Evolutionary conservation across 2,329 filamentous ascomycete species (phyloP), one percentile per base, ranked within the genome.

Genomic region (Diaporthe vaccinii): DNA sequence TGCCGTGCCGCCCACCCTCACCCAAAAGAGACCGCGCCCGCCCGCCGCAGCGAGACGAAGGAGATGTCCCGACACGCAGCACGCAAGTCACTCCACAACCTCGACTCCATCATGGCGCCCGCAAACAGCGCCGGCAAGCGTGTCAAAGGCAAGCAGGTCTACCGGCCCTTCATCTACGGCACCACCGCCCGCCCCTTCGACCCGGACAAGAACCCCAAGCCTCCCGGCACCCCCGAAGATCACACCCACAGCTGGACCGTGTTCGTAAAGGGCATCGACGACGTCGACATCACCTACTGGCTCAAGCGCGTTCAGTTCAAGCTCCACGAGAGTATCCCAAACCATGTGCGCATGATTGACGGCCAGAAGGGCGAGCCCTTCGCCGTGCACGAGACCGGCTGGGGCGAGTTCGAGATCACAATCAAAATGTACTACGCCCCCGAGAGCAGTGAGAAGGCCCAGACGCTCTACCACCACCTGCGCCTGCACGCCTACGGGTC

Each of bases 211-310:
- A 94, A 95, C 81, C 94, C 95, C 73, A 93, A 94, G 81, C 94
- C 95, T 2, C 87, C 92, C 31, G 90, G 92, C 82, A 91, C 95
- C 5, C 95, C 96, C 34, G 90, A 94, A 77, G 96, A 98, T 84
- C 97, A 99, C 87, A 98, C 96, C 44, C 97, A 98, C 87, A 95
- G 94, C 77, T 99, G 97, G 97, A 93, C 94, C 81, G 95, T 98
- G 78, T 98, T 97, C 84, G 95, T 99, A 75, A 94, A 94, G 82
- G 95, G 96, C 62, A 89, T 98, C 72, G 95, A 98, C 80, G 94
- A 95, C 83, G 94, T 95, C 76, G 95, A 98, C 82, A 93, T 98
- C 78, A 95, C 94, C 39, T 97, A 98, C 84, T 99, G 97, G 95
- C 89, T 98, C 78, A 95, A 96, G 75, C 96, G 98, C 80, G 96